phyloP scores from a whole-genome alignment of 1,284 basidiomycete species.

The Grifola frondosa region DNA sequence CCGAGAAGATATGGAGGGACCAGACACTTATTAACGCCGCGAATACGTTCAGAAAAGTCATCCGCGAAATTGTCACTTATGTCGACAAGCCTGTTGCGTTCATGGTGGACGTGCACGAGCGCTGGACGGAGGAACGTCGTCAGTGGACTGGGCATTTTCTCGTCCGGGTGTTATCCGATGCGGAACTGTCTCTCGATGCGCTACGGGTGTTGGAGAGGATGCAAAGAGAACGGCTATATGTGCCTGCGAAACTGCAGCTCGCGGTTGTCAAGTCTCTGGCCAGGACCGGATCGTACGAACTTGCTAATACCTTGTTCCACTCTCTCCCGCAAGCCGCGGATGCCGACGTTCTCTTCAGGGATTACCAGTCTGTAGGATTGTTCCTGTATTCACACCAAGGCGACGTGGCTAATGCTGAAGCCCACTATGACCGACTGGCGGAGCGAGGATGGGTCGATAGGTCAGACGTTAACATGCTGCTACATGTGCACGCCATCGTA shows the following conservation, averaged over 20 bases:
- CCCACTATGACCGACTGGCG: conserved; percentile 41
- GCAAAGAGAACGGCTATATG: conserved; percentile 34
- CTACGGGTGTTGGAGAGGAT: conserved; percentile 45
- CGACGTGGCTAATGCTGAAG: conserved; percentile 42
- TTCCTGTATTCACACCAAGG: conserved; percentile 54
- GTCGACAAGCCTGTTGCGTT: conserved; percentile 38
- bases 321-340: conserved; percentile 14
- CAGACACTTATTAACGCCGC: not conserved
- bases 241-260: conserved; percentile 33
- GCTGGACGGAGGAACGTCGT: conserved; percentile 29
- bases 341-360: conserved; percentile 20
- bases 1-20: conserved; percentile 5
- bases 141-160: conserved; percentile 40
- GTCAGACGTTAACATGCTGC: conserved; percentile 42
- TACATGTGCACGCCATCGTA: conserved; percentile 54
- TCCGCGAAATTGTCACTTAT: conserved; percentile 33
- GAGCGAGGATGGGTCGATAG: conserved; percentile 29
- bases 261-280: conserved; percentile 46
- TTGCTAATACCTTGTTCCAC: conserved; percentile 45
- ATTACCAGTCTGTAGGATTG: conserved; percentile 47
- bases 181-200: conserved; percentile 38
- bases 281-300: conserved; percentile 37
- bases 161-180: conserved; percentile 37
- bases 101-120: conserved; percentile 30
- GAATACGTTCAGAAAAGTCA: conserved; percentile 29